Evolutionary conservation across 73 alveolate genomes (phyloP), one percentile per base, ranked within the genome.

Genomic region (Blepharisma japonicum): DNA sequence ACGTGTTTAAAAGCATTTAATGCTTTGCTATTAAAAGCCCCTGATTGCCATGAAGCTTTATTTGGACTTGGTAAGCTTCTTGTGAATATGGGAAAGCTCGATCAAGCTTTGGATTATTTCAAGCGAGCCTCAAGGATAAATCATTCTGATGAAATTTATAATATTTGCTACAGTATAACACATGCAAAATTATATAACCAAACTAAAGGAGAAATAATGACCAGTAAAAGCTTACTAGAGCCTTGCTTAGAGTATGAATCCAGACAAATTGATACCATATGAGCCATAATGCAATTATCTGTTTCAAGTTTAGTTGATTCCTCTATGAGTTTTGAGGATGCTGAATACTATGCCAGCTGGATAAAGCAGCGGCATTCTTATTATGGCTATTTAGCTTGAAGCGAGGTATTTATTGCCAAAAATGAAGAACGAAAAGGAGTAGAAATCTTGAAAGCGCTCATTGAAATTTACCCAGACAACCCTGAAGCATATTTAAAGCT

Each of bases 401-500:
- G 89, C 0, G 94, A 87, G 21, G 66, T 83, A 1, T 87, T 83
- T 45, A 20, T 79, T 18, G 47, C 77, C 21, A 51, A 39, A 11
- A 55, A 6, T 55, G 18, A 56, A 20, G 47, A 79, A 9, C 77
- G 71, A 45, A 55, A 54, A 32, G 90, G 86, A 14, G 55, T 42
- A 4, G 61, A 77, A n/a, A 85, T 87, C 20, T 55, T 87, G 23
- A 78, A 68, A 25, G 90, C 82, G 45, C 72, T 87, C 39, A 79
- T 70, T 39, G 50, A 55, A 45, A 56, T 48, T 50, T 56, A 71
- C 46, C 86, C 86, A 11, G 47, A 67, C 55, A 7, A 53, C 0
- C 94, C 94, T 11, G 82, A 87, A 32, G 94, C 90, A 11, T 87
- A 87, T 50, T 39, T 87, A 23, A 87, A 80, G 55, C 81, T 87